Conservation (phyloP, 2,329 filamentous ascomycete genomes). For the Venturia asperata region DNA sequence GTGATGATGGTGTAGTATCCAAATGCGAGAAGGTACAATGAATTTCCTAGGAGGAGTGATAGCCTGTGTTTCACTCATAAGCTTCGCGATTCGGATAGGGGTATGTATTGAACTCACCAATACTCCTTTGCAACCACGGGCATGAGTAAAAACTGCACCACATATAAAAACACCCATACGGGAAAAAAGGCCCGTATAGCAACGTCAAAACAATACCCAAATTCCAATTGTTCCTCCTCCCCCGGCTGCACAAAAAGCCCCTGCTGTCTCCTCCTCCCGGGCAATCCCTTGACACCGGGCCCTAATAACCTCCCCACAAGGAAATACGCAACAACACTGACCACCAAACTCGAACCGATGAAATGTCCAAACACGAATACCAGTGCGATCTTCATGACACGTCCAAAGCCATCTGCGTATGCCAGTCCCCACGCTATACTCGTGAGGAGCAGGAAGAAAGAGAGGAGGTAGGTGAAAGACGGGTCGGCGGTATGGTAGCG, state of each 20-base stretch:
- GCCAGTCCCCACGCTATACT: conserved; percentile 53
- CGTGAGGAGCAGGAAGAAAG: conserved; percentile 53
- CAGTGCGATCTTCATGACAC: conserved; percentile 39
- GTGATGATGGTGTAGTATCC: conserved; percentile 62
- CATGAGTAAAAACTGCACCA: conserved; percentile 60
- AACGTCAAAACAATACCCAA: conserved; percentile 66
- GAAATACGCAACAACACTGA: conserved; percentile 58
- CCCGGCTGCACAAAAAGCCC: conserved; percentile 53
- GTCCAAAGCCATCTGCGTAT: conserved; percentile 40
- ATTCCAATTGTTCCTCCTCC: conserved; percentile 57
- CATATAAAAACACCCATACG: conserved; percentile 59
- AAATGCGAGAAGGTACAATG: conserved; percentile 58
- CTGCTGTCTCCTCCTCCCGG: conserved; percentile 46
- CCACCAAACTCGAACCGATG: conserved; percentile 51
- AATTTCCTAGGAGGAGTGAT: conserved; percentile 56
- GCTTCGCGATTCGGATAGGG: conserved; percentile 41
- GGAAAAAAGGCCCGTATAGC: conserved; percentile 61
- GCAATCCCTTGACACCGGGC: conserved; percentile 46
- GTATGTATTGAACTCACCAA: conserved; percentile 42
- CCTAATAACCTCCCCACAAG: conserved; percentile 56
- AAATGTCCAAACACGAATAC: conserved; percentile 53
- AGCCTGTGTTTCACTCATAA: conserved; percentile 30
- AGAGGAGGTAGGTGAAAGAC: conserved; percentile 62
- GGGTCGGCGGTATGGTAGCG: conserved; percentile 64
- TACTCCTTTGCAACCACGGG: conserved; percentile 50